A percentile compares a stretch with the other conserved stretches of the same genome.
Evolutionary conservation across 2,329 filamentous ascomycete genomes (phyloP).

Genomic region (Ascochyta clinopodiicola): DNA sequence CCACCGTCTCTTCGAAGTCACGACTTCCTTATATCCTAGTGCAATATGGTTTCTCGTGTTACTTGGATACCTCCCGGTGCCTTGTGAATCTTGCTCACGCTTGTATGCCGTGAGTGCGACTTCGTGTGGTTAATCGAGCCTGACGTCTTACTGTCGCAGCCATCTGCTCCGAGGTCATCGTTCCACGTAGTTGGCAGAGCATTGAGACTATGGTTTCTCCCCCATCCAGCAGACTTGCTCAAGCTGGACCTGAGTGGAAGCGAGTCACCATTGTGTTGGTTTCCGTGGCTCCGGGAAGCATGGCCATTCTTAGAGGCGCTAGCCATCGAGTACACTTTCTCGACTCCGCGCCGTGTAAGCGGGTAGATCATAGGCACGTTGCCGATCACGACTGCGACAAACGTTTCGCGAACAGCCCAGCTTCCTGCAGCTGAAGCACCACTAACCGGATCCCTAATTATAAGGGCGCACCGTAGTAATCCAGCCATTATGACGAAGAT

Average conservation of each 20-base stretch:
- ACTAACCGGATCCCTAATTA: slow-evolving; percentile 38
- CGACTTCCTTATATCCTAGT: background rate
- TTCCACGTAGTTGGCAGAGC: slow-evolving; percentile 13
- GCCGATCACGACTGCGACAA: slow-evolving; percentile 53
- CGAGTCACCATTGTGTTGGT: slow-evolving; percentile 8
- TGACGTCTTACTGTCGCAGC: slow-evolving; percentile 10
- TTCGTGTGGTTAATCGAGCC: slow-evolving; percentile 1
- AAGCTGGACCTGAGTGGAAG: slow-evolving; percentile 11
- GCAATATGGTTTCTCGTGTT: slow-evolving; percentile 9
- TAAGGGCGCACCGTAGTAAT: slow-evolving; percentile 54
- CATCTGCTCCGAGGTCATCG: slow-evolving; percentile 8
- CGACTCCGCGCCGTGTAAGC: slow-evolving; percentile 19
- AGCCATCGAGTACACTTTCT: slow-evolving; percentile 15
- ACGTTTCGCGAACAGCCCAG: slow-evolving; percentile 56
- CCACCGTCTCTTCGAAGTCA: background rate
- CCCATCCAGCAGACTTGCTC: background rate
- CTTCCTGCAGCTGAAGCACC: slow-evolving; percentile 49
- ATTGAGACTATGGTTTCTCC: slow-evolving; percentile 4
- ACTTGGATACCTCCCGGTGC: slow-evolving; percentile 8
- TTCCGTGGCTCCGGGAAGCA: background rate
- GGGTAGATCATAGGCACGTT: slow-evolving; percentile 54
- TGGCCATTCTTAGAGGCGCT: background rate
- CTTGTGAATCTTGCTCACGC: background rate
- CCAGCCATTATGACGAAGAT: slow-evolving; percentile 63
- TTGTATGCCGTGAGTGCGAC: background rate